Conservation (phyloP, 306 rosid genomes). For the Rosa rugosa region DNA sequence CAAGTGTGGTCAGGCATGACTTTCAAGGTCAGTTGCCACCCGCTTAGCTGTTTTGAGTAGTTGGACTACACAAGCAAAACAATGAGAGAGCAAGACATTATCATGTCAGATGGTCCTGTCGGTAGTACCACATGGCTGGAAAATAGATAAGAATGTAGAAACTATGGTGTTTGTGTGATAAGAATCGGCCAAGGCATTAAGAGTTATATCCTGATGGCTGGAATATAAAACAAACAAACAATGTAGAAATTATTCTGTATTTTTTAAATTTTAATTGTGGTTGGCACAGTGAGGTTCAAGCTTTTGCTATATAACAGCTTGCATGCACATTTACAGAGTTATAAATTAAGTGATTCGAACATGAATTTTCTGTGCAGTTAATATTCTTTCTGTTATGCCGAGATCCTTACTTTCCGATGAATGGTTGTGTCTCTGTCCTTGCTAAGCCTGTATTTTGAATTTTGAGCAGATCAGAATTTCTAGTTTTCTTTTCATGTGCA, state of each 20-base stretch:
- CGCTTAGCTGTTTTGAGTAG: constrained; percentile 16
- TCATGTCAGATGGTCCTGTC: constrained; percentile 16
- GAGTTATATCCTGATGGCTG: background rate
- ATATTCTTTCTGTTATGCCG: background rate
- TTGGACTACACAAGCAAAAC: constrained; percentile 30
- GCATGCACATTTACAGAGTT: background rate
- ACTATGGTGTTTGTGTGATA: constrained; percentile 15
- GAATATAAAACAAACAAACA: constrained; percentile 19
- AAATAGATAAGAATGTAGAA: background rate
- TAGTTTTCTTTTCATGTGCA: background rate
- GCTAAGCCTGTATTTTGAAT: background rate
- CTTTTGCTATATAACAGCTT: background rate
- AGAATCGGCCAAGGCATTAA: background rate
- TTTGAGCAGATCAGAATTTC: background rate
- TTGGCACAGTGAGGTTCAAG: background rate
- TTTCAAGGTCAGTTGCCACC: constrained; percentile 30
- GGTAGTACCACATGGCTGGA: constrained; percentile 16
- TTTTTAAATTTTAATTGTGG: background rate
- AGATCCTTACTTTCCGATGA: background rate
- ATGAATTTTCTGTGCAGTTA: background rate
- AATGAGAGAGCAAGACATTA: constrained; percentile 29
- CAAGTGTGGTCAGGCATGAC: constrained; percentile 90
- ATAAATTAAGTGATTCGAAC: background rate
- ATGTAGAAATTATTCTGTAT: constrained; percentile 18
- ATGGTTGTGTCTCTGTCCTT: background rate